Base-by-base conservation (phyloP, 2,329 filamentous ascomycete species). In the Aspergillus aculeatinus region DNA sequence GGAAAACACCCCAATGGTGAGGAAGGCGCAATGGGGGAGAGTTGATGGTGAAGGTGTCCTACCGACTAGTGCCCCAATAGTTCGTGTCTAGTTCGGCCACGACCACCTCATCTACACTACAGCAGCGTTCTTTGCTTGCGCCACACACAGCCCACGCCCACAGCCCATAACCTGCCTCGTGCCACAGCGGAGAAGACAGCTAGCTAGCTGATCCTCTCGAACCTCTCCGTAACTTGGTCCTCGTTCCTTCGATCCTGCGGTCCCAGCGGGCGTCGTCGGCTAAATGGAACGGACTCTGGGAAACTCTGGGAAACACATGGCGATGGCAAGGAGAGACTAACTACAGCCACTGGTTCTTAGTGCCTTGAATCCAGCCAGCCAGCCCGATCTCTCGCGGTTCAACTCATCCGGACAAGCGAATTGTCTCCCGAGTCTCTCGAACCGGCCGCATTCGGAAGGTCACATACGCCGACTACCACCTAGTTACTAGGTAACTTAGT, bases 381-480 rank as follows among this genome's bases (percentile, higher is more conserved):
- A 35, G 33, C 33, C 33, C 33, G 16, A 5, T 4, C 4, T 10
- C 14, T 35, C 16, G 50, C 50, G 39, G 29, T 35, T 27, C 25
- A 29, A n/a, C 14, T n/a, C 19, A n/a, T 9, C 21, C 29, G 31
- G 48, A 51, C 33, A 58, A 49, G 53, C 49, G 44, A 27, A 60
- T 53, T 49, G 48, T 57, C 54, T 23, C n/a, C n/a, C n/a, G n/a
- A n/a, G n/a, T n/a, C 29, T 27, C 50, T 33, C 14, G 6, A 21
- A 31, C 5, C 25, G 23, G 44, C 27, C 52, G 25, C 27, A 42
- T 62, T 49, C 6, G 60, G 60, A 62, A 60, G 51, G 55, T 60
- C 57, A 58, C 58, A 62, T 51, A 49, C 54, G 55, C 27, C 0
- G 27, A 29, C 27, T 10, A 29, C 27, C 27, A 21, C 21, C 21